Evolutionary conservation across 2,329 filamentous ascomycete species (phyloP).

Genomic region (Verticillium zaregamsianum): DNA sequence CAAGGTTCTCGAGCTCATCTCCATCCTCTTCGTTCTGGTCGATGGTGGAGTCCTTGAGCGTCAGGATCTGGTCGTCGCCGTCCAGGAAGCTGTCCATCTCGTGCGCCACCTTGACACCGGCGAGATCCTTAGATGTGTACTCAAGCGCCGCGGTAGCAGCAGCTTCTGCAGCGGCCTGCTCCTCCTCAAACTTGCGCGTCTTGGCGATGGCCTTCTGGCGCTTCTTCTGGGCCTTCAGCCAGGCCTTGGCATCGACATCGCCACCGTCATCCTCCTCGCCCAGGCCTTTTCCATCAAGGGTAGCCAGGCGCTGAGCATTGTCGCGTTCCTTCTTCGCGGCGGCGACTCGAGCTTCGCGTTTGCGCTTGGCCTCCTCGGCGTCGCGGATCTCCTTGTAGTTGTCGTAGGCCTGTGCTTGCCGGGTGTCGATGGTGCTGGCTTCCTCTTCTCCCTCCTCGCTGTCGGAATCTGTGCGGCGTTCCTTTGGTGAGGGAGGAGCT

Average conservation of each 20-base stretch:
- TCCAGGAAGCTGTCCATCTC: constrained; percentile 78
- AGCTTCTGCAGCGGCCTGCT: constrained; percentile 72
- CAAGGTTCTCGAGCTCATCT: constrained; percentile 80
- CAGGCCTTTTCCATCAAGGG: constrained; percentile 77
- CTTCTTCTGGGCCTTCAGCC: constrained; percentile 89
- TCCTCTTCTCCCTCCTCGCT: constrained; percentile 65
- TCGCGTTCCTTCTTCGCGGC: constrained; percentile 87
- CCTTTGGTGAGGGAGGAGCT: constrained; percentile 28
- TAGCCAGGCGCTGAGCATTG: constrained; percentile 68
- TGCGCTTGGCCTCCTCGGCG: constrained; percentile 71
- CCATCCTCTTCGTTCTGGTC: constrained; percentile 80
- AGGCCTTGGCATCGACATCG: constrained; percentile 74
- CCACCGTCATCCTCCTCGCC: constrained; percentile 67
- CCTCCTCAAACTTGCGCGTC: constrained; percentile 66
- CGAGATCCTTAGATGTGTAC: constrained; percentile 81
- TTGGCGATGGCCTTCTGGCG: constrained; percentile 86
- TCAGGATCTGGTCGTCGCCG: constrained; percentile 82
- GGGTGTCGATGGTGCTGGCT: constrained; percentile 78
- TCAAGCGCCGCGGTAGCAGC: constrained; percentile 57
- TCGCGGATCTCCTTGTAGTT: constrained; percentile 65
- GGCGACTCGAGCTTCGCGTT: constrained; percentile 74
- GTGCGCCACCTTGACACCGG: constrained; percentile 88
- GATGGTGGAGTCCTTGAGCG: constrained; percentile 89
- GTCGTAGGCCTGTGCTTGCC: constrained; percentile 67
- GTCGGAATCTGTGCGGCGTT: constrained; percentile 33